phyloP scores from a whole-genome alignment of 208 protist species.

The Crithidia acanthocephali region DNA sequence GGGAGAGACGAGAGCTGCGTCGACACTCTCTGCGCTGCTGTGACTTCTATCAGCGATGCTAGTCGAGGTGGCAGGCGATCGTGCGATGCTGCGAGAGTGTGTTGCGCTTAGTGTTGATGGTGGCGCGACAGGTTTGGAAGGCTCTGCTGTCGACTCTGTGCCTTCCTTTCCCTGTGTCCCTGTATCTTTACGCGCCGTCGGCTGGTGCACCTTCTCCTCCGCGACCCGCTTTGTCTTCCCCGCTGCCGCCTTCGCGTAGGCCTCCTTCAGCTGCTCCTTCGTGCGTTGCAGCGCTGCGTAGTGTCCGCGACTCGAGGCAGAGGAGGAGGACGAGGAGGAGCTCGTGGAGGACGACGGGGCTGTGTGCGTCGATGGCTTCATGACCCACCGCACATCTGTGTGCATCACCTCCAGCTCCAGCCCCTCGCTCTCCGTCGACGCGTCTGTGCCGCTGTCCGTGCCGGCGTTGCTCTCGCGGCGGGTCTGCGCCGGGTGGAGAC shows the following conservation, averaged over 20 bases:
- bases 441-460: constrained; percentile 14
- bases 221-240: neutral
- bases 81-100: no score
- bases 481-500: constrained; percentile 32
- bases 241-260: neutral
- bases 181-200: neutral
- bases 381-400: constrained; percentile 65
- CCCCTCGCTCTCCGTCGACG: constrained; percentile 20
- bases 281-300: constrained; percentile 10
- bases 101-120: no score
- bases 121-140: neutral
- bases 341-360: neutral
- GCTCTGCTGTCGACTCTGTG: neutral
- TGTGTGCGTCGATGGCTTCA: constrained; percentile 15
- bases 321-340: neutral
- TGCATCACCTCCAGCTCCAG: constrained; percentile 68
- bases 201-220: neutral
- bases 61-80: no score
- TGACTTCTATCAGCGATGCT: no score
- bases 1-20: no score
- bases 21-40: no score
- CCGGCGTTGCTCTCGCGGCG: constrained; percentile 2
- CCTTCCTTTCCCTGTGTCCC: neutral
- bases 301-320: neutral
- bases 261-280: neutral